Percentiles rank a stretch among this genome's conserved stretches.
Evolutionary conservation across 768 basidiomycete species (phyloP).

Genomic region (Pulveroboletus ravenelii): DNA sequence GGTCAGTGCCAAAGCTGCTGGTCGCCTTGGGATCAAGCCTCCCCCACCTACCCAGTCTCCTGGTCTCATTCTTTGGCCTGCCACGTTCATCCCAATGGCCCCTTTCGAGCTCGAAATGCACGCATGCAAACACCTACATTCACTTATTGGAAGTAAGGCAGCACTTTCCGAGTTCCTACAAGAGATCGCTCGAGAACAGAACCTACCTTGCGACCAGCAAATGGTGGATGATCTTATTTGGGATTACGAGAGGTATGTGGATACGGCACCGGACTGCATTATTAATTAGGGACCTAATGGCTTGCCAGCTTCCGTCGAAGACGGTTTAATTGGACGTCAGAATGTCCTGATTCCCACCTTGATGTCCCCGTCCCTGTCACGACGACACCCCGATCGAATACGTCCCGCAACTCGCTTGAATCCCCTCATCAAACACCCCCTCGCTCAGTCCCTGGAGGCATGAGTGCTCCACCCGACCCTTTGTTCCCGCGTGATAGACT

Average conservation of each 20-base stretch:
- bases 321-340: slow-evolving; percentile 66
- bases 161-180: slow-evolving; percentile 50
- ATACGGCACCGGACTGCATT: neutral
- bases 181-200: slow-evolving; percentile 28
- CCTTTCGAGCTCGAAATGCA: slow-evolving; percentile 70
- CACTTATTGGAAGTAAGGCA: slow-evolving; percentile 55
- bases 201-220: slow-evolving; percentile 16
- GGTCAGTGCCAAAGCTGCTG: slow-evolving; percentile 35
- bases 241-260: slow-evolving; percentile 35
- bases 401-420: slow-evolving; percentile 19
- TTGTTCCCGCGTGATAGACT: slow-evolving; percentile 36
- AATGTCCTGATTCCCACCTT: slow-evolving; percentile 32
- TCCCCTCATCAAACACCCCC: slow-evolving; percentile 5
- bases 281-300: slow-evolving; percentile 6
- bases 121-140: slow-evolving; percentile 64
- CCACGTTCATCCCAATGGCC: slow-evolving; percentile 53
- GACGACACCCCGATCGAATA: slow-evolving; percentile 21
- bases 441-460: slow-evolving; percentile 10
- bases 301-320: slow-evolving; percentile 55
- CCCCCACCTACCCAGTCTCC: slow-evolving; percentile 46
- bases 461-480: slow-evolving; percentile 17
- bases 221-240: slow-evolving; percentile 28
- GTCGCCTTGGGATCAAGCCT: slow-evolving; percentile 33
- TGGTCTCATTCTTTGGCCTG: slow-evolving; percentile 57
- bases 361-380: slow-evolving; percentile 20